Evolutionary conservation across 75 land plant genomes (phyloP), one percentile per base, ranked within the genome.

Genomic region (Pinus tabuliformis): DNA sequence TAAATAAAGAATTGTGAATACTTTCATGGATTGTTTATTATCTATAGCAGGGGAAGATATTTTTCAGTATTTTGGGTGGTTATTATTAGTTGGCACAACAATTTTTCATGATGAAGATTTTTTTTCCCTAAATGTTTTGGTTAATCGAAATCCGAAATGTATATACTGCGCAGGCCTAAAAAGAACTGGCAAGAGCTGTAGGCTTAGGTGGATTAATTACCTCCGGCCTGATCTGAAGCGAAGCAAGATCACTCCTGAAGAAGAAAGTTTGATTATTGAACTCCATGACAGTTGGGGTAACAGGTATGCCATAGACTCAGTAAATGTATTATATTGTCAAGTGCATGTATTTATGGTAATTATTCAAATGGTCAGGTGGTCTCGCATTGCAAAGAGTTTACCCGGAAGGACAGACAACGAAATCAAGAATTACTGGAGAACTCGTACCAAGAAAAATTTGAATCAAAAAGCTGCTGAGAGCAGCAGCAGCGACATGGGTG

Each of bases 131-230:
- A 45, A 5, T 45, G 1, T 45, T 45, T 7, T 45, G 9, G 52
- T 45, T 45, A 45, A 45, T 45, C 52, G 8, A 45, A 45, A 45
- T 45, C 52, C 6, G 8, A 45, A 5, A 0, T 28, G 36, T 63
- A 4, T 28, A 17, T 4, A 13, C 30, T 24, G 66, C 14, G 36
- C 96, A 18, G 95, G 95, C 4, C 75, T 93, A 68, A 81, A 60
- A 9, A 86, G 96, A 5, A 89, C 91, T 77, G 96, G 96, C 57
- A 93, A 89, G 83, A 93, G 96, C 77, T 93, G 96, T 71, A 83
- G 96, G 1, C 79, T 93, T 21, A 82, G 96, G 56, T 93, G 96
- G 96, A 88, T 93, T 8, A 93, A 93, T 78, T 93, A 93, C 65
- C 75, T 93, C 26, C 84, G 91, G 56, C 96, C 96, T 1, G 86